Evolutionary conservation across 2,329 filamentous ascomycete genomes (phyloP).

Genomic region (Hypoxylon sp.): DNA sequence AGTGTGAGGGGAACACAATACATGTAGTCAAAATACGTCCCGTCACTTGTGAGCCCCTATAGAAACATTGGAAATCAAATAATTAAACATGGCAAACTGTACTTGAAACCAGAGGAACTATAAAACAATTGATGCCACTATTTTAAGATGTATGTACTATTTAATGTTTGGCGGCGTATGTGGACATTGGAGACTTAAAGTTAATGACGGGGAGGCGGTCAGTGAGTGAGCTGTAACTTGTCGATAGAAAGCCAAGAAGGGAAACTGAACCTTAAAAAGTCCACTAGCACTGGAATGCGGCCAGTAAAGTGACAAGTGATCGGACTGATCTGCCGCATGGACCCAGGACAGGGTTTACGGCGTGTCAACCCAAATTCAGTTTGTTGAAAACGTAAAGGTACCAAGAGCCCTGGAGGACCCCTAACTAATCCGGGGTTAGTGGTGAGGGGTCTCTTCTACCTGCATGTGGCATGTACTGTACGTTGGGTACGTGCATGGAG

Average conservation of each 20-base stretch:
- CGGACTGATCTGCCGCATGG: slow-evolving; percentile 41
- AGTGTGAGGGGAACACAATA: slow-evolving; percentile 7
- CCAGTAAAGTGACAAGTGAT: slow-evolving; percentile 29
- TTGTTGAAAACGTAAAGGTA: slow-evolving; percentile 33
- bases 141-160: background rate
- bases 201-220: slow-evolving; percentile 33
- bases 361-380: slow-evolving; percentile 25
- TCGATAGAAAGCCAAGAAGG: slow-evolving; percentile 22
- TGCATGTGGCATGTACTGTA: slow-evolving; percentile 4
- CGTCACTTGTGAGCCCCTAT: slow-evolving; percentile 11
- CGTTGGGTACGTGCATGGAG: slow-evolving; percentile 6
- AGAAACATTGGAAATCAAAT: slow-evolving; percentile 14
- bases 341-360: slow-evolving; percentile 34
- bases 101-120: background rate
- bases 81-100: background rate
- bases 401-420: slow-evolving; percentile 21
- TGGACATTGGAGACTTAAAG: slow-evolving; percentile 10
- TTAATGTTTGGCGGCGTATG: background rate
- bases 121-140: background rate
- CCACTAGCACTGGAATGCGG: slow-evolving; percentile 25
- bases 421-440: slow-evolving; percentile 43
- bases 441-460: slow-evolving; percentile 19
- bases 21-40: background rate
- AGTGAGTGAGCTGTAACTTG: slow-evolving; percentile 22
- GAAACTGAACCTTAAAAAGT: slow-evolving; percentile 25